Evolutionary conservation across 768 basidiomycete species (phyloP).

Genomic region (Nidula microcarpa): DNA sequence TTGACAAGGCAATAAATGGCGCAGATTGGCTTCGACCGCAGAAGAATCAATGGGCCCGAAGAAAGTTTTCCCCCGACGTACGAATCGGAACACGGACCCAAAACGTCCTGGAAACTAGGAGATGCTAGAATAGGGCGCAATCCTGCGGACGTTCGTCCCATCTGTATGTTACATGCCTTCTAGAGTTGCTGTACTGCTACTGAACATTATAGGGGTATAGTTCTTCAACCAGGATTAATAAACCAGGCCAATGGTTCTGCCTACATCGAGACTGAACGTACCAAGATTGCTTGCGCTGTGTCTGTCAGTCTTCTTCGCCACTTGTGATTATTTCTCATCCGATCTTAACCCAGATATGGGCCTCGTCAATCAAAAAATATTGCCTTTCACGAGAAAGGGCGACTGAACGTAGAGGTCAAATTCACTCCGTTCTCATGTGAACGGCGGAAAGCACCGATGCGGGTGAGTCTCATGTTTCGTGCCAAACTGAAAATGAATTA

Average conservation of each 20-base stretch:
- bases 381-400: conserved; percentile 83
- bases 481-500: too few relatives aligned
- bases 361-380: conserved; percentile 81
- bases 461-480: conserved; percentile 56
- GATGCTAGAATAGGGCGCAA: conserved; percentile 47
- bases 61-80: conserved; percentile 70
- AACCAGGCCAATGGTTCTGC: conserved; percentile 95
- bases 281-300: conserved; percentile 97
- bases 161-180: conserved; percentile 59
- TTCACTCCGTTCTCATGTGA: conserved; percentile 91
- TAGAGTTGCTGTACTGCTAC: too few relatives aligned
- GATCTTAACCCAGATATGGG: conserved; percentile 55
- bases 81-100: conserved; percentile 31
- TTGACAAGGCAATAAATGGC: conserved; percentile 40
- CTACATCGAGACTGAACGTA: conserved; percentile 89
- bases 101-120: conserved; percentile 24
- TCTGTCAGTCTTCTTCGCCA: conserved; percentile 36
- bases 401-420: conserved; percentile 93
- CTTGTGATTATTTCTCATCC: conserved; percentile 1
- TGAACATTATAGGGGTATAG: conserved; percentile 37
- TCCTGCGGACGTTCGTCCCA: conserved; percentile 71
- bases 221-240: conserved; percentile 86
- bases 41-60: conserved; percentile 90
- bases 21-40: conserved; percentile 70
- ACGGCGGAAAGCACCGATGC: conserved; percentile 76